phyloP scores from a whole-genome alignment of 495 filamentous ascomycete genomes.

The Hyaloscypha finlandica region DNA sequence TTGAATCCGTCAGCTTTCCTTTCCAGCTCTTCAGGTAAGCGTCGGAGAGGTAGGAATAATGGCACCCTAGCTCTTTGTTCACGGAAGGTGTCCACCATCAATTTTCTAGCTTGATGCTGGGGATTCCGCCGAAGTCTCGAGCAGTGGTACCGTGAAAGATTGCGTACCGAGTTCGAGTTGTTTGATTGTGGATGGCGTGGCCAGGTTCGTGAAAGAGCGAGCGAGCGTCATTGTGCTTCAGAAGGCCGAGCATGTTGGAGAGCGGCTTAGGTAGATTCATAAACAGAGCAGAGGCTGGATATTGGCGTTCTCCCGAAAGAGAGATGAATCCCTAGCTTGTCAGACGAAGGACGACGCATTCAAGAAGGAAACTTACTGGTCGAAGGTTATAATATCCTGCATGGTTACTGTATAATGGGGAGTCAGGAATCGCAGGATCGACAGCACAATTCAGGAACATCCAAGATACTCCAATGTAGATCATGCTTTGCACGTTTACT shows the following conservation, averaged over 20 bases:
- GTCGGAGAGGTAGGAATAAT: not conserved
- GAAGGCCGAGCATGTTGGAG: conserved; percentile 66
- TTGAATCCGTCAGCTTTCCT: not conserved
- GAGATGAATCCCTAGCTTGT: too few species aligned
- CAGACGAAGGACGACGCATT: too few species aligned
- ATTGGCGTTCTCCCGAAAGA: conserved; percentile 54
- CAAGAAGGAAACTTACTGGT: not conserved
- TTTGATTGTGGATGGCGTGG: conserved; percentile 75
- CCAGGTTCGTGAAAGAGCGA: conserved; percentile 76
- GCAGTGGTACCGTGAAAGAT: conserved; percentile 46
- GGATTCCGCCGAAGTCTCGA: conserved; percentile 70
- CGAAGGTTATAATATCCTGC: conserved; percentile 36
- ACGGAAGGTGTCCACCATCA: conserved; percentile 43
- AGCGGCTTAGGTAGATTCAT: conserved; percentile 74
- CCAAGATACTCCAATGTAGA: too few species aligned
- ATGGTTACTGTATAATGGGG: conserved; percentile 22
- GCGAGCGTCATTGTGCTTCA: conserved; percentile 71
- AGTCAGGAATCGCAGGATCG: too few species aligned
- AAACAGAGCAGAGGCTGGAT: conserved; percentile 70
- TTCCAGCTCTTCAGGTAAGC: not conserved
- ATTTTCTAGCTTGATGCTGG: conserved; percentile 75
- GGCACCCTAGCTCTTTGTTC: not conserved
- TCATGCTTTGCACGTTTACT: too few species aligned
- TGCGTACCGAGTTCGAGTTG: conserved; percentile 64
- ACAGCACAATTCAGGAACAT: too few species aligned